Conservation (phyloP, 2,329 filamentous ascomycete genomes). For the Pestalotiopsis sp. region DNA sequence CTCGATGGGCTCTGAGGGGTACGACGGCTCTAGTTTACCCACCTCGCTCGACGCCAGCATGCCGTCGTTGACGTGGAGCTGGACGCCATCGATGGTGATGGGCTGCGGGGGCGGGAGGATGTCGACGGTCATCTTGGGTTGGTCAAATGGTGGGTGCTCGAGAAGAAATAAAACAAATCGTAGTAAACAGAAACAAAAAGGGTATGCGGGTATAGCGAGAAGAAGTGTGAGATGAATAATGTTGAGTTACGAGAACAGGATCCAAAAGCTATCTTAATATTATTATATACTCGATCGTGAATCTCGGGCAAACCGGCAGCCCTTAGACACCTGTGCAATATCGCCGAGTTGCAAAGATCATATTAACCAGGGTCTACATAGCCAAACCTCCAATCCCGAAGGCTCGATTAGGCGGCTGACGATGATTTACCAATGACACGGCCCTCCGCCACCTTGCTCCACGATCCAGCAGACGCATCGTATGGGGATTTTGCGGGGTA, state of each 20-base stretch:
- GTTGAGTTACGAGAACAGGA: no score
- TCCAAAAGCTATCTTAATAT: no score
- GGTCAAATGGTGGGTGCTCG: neutral
- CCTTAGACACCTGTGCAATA: no score
- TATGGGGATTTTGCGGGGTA: neutral
- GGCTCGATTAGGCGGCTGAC: neutral
- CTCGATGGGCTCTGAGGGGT: neutral
- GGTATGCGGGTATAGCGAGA: neutral
- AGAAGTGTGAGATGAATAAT: no score
- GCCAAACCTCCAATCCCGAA: no score
- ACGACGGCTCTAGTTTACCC: neutral
- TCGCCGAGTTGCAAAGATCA: no score
- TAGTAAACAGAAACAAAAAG: neutral
- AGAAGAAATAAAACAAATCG: neutral
- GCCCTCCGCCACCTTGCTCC: neutral
- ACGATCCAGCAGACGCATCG: neutral
- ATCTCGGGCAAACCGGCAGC: no score
- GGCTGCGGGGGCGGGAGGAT: neutral
- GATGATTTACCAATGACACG: neutral
- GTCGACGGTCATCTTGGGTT: neutral
- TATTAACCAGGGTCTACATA: no score
- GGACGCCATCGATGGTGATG: slow-evolving; percentile 15
- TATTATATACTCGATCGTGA: no score
- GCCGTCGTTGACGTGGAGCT: slow-evolving; percentile 11
- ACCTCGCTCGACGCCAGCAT: neutral